Conservation (phyloP, 2,329 filamentous ascomycete species). For the Talaromyces verruculosus region DNA sequence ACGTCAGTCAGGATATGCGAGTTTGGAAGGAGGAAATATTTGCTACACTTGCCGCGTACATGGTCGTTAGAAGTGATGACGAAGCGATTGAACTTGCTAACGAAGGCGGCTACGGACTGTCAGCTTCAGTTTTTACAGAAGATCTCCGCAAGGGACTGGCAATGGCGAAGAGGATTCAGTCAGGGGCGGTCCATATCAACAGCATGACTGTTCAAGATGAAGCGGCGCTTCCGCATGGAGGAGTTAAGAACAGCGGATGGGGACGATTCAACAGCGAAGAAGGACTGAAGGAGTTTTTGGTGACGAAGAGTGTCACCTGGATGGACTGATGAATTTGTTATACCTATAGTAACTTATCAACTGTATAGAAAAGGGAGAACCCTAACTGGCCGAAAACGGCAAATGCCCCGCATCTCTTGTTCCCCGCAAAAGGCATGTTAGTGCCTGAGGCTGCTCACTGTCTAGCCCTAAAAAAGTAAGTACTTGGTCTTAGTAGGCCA, state of each 20-base stretch:
- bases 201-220: constrained; percentile 65
- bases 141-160: constrained; percentile 50
- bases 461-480: not conserved
- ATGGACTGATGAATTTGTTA: constrained; percentile 4
- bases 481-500: not conserved
- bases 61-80: constrained; percentile 48
- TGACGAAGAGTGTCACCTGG: constrained; percentile 55
- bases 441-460: not conserved
- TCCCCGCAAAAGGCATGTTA: not conserved
- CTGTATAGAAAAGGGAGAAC: not conserved
- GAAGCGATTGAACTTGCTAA: constrained; percentile 45
- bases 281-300: constrained; percentile 59
- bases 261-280: constrained; percentile 55
- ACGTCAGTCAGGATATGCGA: constrained; percentile 65
- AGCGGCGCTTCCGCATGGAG: constrained; percentile 60
- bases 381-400: not conserved
- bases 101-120: constrained; percentile 42
- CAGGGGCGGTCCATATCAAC: constrained; percentile 64
- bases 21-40: constrained; percentile 58
- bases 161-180: constrained; percentile 62
- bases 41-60: constrained; percentile 66
- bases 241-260: constrained; percentile 59
- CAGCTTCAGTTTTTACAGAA: constrained; percentile 48
- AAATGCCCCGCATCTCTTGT: not conserved
- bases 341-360: not conserved